phyloP scores from a whole-genome alignment of 305 asterid genomes.

The Stenogyne calaminthoides region DNA sequence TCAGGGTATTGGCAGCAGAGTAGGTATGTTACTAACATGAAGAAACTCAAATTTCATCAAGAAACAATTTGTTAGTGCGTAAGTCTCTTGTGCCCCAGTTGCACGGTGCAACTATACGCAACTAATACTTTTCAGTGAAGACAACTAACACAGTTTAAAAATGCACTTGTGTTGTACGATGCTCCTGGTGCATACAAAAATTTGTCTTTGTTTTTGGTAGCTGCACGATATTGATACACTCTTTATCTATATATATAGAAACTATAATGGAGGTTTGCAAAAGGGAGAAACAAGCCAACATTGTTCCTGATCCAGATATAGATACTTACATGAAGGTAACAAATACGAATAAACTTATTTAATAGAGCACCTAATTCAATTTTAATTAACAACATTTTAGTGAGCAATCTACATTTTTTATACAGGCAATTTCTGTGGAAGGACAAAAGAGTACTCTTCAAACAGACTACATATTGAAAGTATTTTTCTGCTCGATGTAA shows the following conservation, averaged over 20 bases:
- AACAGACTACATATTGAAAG: constrained; percentile 75
- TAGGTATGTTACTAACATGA: constrained; percentile 43
- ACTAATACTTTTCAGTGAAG: too few relatives aligned
- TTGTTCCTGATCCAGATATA: constrained; percentile 74
- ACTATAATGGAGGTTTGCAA: constrained; percentile 63
- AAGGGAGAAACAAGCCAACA: constrained; percentile 69
- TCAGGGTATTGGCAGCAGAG: constrained; percentile 78
- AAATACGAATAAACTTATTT: not conserved
- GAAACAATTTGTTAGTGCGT: not conserved
- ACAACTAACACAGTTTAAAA: too few relatives aligned
- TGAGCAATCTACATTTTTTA: not conserved
- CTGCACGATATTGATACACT: not conserved
- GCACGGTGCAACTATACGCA: too few relatives aligned
- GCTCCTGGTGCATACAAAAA: too few relatives aligned
- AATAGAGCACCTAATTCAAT: not conserved
- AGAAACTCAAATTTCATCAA: not conserved
- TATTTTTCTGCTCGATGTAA: constrained; percentile 26
- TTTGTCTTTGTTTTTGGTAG: not conserved
- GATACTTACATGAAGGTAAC: constrained; percentile 87
- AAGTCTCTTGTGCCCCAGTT: too few relatives aligned
- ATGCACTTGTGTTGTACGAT: too few relatives aligned
- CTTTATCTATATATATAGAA: constrained; percentile 40
- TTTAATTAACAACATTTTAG: not conserved
- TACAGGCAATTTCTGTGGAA: constrained; percentile 77
- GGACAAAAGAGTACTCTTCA: constrained; percentile 70